phyloP scores from a whole-genome alignment of 805 yeast genomes.

The Ogataea trehalophila region DNA sequence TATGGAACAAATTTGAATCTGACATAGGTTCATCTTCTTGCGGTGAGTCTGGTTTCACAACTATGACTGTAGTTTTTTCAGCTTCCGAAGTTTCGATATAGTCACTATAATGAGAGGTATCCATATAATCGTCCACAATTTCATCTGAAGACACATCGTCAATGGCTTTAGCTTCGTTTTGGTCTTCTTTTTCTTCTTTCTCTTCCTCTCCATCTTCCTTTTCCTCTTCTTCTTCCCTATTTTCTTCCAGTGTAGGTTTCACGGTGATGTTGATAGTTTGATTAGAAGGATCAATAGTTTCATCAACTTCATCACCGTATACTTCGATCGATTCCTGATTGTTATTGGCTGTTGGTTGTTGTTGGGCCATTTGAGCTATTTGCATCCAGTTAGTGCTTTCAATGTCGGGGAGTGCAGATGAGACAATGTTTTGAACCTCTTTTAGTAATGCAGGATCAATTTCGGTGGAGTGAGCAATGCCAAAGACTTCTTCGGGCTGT shows the following conservation, averaged over 20 bases:
- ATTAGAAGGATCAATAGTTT: neutral
- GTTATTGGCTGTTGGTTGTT: neutral
- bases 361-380: conserved; percentile 10
- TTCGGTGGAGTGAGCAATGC: neutral
- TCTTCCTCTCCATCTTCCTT: neutral
- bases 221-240: neutral
- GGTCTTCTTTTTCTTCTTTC: neutral
- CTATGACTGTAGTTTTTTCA: conserved; percentile 5
- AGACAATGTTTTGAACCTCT: neutral
- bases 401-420: neutral
- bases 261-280: neutral
- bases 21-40: conserved; percentile 1
- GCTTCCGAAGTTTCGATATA: neutral
- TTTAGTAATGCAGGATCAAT: neutral
- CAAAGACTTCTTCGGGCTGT: neutral
- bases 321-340: neutral
- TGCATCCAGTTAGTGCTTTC: conserved; percentile 7
- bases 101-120: neutral
- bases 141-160: neutral
- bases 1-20: conserved; percentile 7
- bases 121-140: too few relatives aligned
- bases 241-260: neutral
- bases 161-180: neutral
- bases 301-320: conserved; percentile 9
- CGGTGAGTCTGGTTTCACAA: conserved; percentile 1